phyloP scores from a whole-genome alignment of 176 grass and related monocot species.

The Hordeum marinum region DNA sequence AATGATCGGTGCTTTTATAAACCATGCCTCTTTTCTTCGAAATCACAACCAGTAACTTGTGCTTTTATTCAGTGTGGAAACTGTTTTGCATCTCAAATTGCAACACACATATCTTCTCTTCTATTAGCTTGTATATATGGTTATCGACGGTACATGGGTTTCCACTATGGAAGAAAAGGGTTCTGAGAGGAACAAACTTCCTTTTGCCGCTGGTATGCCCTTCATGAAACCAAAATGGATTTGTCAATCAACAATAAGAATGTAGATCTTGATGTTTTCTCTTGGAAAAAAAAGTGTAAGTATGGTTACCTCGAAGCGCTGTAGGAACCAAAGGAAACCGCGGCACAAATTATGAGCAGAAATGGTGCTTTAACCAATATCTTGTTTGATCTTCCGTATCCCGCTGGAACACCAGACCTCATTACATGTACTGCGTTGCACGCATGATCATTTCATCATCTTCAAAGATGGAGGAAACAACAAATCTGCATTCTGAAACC shows the following conservation, averaged over 20 bases:
- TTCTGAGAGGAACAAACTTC: conserved; percentile 67
- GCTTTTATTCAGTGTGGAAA: not conserved
- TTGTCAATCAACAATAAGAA: not conserved
- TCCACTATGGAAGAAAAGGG: conserved; percentile 57
- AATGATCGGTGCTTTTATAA: too few species aligned
- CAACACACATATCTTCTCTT: conserved; percentile 20
- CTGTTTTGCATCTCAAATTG: conserved; percentile 30
- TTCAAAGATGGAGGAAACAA: not conserved
- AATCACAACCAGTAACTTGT: not conserved
- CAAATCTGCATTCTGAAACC: not conserved
- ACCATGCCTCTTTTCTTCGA: not conserved
- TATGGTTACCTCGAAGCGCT: conserved; percentile 59
- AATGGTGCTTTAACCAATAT: conserved; percentile 63
- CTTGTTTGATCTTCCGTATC: conserved; percentile 40
- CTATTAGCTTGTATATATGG: not conserved
- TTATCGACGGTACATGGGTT: not conserved
- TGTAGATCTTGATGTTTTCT: not conserved
- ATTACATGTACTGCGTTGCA: conserved; percentile 56
- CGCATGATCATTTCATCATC: conserved; percentile 1
- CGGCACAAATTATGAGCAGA: conserved; percentile 60
- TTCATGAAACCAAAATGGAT: conserved; percentile 38
- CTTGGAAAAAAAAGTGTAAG: not conserved
- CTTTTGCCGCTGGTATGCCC: conserved; percentile 65
- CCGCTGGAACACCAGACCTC: conserved; percentile 41
- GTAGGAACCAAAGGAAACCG: conserved; percentile 67